phyloP scores from a whole-genome alignment of 192 early-diverging fungal genomes.

The Podochytrium sp. region DNA sequence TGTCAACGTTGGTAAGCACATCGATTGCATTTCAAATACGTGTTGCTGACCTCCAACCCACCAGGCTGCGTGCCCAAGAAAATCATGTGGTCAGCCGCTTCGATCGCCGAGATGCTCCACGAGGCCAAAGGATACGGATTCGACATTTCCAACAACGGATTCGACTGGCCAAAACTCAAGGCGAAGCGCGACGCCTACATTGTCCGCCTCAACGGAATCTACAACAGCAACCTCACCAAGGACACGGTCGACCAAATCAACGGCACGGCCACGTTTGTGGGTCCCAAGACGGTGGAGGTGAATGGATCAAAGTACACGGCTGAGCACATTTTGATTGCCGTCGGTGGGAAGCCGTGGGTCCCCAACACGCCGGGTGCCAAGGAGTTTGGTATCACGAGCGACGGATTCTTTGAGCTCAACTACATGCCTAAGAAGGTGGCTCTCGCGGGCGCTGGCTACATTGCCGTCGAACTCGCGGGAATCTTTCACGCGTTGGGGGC shows the following conservation, averaged over 20 bases:
- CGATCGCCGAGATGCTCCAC: conserved; percentile 82
- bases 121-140: conserved; percentile 94
- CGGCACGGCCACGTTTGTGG: conserved; percentile 86
- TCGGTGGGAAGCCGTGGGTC: conserved; percentile 67
- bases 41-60: background rate
- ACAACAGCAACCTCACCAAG: conserved; percentile 86
- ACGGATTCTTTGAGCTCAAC: conserved; percentile 95
- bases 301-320: conserved; percentile 49
- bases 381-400: conserved; percentile 86
- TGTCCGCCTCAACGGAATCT: conserved; percentile 94
- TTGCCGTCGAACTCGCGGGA: conserved; percentile 94
- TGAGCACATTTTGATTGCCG: conserved; percentile 91
- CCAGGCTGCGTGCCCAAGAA: conserved; percentile 64
- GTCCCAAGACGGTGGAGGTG: conserved; percentile 68
- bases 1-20: conserved; percentile 82
- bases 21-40: background rate
- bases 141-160: conserved; percentile 58
- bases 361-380: conserved; percentile 79
- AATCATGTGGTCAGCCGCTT: conserved; percentile 94
- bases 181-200: conserved; percentile 95
- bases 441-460: conserved; percentile 76
- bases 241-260: conserved; percentile 83
- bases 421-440: conserved; percentile 81
- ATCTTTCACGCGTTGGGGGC: conserved; percentile 90
- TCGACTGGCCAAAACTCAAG: conserved; percentile 86